A percentile compares a stretch with the other conserved stretches of the same genome.
Evolutionary conservation across 2,329 filamentous ascomycete species (phyloP).

Genomic region (Cercospora beticola): DNA sequence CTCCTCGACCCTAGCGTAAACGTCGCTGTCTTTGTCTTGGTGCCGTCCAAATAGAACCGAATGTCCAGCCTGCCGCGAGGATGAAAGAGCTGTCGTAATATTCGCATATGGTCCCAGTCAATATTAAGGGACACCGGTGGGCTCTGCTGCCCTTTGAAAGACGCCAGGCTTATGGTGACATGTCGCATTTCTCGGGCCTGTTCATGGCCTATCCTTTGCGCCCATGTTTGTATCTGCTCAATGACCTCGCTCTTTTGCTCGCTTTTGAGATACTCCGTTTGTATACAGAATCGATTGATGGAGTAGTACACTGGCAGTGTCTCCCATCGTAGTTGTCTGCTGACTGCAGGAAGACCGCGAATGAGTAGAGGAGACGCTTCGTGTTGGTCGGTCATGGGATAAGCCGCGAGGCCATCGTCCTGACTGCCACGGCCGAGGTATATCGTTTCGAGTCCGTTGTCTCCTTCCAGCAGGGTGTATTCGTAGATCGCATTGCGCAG

Average conservation of each 20-base stretch:
- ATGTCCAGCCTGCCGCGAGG: constrained; percentile 21
- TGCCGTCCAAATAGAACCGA: constrained; percentile 22
- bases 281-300: constrained; percentile 23
- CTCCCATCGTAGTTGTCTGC: constrained; percentile 23
- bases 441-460: constrained; percentile 10
- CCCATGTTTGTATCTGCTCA: constrained; percentile 16
- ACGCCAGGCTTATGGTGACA: constrained; percentile 24
- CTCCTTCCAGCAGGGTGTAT: constrained; percentile 15
- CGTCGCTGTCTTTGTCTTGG: constrained; percentile 21
- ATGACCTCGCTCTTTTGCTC: constrained; percentile 20
- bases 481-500: constrained; percentile 24
- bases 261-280: constrained; percentile 28
- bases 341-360: constrained; percentile 19
- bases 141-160: constrained; percentile 18
- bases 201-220: constrained; percentile 9
- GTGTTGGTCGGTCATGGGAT: neutral
- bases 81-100: constrained; percentile 19
- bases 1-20: constrained; percentile 19
- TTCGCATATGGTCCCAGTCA: constrained; percentile 24
- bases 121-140: constrained; percentile 12
- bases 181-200: constrained; percentile 24
- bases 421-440: constrained; percentile 12
- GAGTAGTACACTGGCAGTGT: constrained; percentile 24
- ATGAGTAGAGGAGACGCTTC: constrained; percentile 9
- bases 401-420: neutral